Evolutionary conservation across 2,329 filamentous ascomycete genomes (phyloP).

Genomic region (Aureobasidium melanogenum): DNA sequence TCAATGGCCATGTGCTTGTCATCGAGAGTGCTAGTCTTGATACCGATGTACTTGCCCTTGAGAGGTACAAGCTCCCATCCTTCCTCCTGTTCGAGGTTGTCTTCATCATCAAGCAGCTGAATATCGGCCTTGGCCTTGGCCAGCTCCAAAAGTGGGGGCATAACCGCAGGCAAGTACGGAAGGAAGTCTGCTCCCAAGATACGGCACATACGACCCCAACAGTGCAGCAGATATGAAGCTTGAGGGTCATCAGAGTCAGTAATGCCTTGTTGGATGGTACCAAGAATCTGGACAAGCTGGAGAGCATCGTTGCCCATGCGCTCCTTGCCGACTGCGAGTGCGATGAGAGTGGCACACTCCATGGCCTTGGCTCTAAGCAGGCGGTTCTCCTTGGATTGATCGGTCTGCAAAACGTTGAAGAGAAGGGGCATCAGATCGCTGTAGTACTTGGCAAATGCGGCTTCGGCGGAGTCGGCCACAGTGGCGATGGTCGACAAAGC

Average conservation of each 20-base stretch:
- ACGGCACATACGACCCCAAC: constrained; percentile 97
- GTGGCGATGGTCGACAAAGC: constrained; percentile 96
- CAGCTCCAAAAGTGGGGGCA: constrained; percentile 84
- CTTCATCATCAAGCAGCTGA: constrained; percentile 88
- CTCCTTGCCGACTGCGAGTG: constrained; percentile 87
- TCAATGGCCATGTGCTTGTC: constrained; percentile 99
- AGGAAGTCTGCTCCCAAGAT: constrained; percentile 86
- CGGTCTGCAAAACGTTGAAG: constrained; percentile 78
- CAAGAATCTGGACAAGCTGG: constrained; percentile 77
- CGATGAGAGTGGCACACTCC: constrained; percentile 96
- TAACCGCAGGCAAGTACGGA: constrained; percentile 84
- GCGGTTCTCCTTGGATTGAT: constrained; percentile 88
- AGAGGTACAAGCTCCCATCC: constrained; percentile 96
- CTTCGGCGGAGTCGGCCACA: constrained; percentile 95
- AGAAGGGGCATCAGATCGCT: constrained; percentile 90
- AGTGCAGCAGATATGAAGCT: constrained; percentile 94
- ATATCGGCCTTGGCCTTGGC: constrained; percentile 96
- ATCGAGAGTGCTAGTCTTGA: constrained; percentile 91
- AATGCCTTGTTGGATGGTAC: constrained; percentile 76
- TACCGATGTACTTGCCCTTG: constrained; percentile 96
- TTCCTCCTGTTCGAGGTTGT: constrained; percentile 88
- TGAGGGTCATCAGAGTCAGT: constrained; percentile 91
- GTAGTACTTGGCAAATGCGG: constrained; percentile 91
- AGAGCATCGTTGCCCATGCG: constrained; percentile 82
- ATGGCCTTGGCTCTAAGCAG: constrained; percentile 93